Evolutionary conservation across 2,329 filamentous ascomycete species (phyloP), one percentile per base, ranked within the genome.

Genomic region (Bisporella sp.): DNA sequence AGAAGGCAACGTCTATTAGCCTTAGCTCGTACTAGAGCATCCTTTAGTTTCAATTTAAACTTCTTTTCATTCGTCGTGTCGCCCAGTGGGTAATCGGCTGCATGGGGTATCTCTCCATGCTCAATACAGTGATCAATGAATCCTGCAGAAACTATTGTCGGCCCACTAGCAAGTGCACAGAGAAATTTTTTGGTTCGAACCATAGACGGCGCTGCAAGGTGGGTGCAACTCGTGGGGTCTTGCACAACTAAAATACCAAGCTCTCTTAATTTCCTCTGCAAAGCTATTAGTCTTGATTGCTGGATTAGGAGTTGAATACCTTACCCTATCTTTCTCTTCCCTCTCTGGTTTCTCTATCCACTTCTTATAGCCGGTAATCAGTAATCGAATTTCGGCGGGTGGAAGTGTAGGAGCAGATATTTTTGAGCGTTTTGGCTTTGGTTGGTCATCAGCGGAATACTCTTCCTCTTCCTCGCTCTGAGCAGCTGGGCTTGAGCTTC

Each of bases 111-210:
- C 61, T 82, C 74, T 55, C 85, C 81, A 32, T 81, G 74, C 43
- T 87, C 81, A 8, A 97, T 74, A 44, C 86, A 89, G 29, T 79
- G 75, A 50, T 92, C 87, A 51, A 99, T 80, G 66, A 89, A 99
- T 6, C 79, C 76, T 1, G 85, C 86, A 43, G 82, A 83, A 48
- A 97, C 78, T 41, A 97, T 79, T 1, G 79, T 77, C 0, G 90
- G 89, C 0, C 87, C 90, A 52, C 82, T 83, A 13, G 93, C 90
- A 31, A 99, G 72, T 9, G 90, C 89, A 54, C 85, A 86, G 46
- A 97, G 83, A 64, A 99, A 99, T 64, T 99, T 99, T 65, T 89
- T 83, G 0, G 93, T 99, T 37, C 93, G 85, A 33, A 96, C 81
- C 54, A 97, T 82, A 41, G 82, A 79, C 1, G 92, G 93, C 4